phyloP scores from a whole-genome alignment of 2,329 filamentous ascomycete genomes.

The Lecanoromycetidae sp. region DNA sequence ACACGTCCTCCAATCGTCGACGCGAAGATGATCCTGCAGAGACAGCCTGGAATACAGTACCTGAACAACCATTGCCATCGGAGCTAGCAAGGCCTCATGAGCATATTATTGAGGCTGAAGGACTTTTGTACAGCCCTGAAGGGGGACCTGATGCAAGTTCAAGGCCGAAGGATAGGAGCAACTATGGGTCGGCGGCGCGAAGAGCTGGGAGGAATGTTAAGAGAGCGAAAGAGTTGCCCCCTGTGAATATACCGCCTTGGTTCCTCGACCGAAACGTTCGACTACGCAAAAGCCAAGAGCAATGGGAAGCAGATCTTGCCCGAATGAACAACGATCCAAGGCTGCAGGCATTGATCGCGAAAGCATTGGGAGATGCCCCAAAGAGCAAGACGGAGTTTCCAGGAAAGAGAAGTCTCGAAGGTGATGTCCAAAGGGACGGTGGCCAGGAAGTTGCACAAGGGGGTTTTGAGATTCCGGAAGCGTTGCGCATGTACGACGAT shows the following conservation, averaged over 20 bases:
- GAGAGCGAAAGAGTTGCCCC: conserved; percentile 10
- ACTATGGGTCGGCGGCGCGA: conserved; percentile 18
- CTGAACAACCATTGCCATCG: background rate
- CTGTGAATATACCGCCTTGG: conserved; percentile 10
- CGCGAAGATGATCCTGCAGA: conserved; percentile 11
- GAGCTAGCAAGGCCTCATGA: background rate
- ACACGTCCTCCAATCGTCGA: conserved; percentile 2
- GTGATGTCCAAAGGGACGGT: background rate
- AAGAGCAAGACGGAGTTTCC: no score
- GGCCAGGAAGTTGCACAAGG: background rate
- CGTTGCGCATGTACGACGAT: background rate
- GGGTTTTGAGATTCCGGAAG: background rate
- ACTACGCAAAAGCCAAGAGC: background rate
- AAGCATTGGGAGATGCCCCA: no score
- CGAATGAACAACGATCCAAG: background rate
- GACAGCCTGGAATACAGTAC: background rate
- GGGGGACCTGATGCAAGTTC: conserved; percentile 3
- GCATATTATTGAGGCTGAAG: background rate
- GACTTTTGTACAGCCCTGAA: background rate
- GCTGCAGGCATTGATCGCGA: background rate
- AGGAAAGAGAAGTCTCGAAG: no score
- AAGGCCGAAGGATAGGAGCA: conserved; percentile 13
- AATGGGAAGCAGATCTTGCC: background rate
- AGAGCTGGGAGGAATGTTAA: conserved; percentile 18
- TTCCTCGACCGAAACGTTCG: conserved; percentile 15